phyloP scores from a whole-genome alignment of 2,329 filamentous ascomycete genomes.

The Rhynchosporium secalis region DNA sequence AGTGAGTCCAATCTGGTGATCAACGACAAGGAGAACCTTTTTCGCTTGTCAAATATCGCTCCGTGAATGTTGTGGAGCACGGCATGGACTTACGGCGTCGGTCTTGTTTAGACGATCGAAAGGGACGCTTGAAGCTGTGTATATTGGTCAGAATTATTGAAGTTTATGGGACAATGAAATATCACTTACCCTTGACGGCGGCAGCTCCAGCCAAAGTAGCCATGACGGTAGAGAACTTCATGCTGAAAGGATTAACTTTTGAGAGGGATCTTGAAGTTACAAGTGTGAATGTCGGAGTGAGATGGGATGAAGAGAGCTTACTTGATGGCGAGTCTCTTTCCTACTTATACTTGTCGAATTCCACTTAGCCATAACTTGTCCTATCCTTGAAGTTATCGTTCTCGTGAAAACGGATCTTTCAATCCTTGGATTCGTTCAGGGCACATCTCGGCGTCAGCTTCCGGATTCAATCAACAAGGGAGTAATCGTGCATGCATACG shows the following conservation, averaged over 20 bases:
- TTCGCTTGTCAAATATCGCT: background rate
- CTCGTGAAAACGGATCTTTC: constrained; percentile 2
- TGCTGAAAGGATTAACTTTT: constrained; percentile 22
- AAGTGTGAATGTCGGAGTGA: constrained; percentile 9
- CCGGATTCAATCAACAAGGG: background rate
- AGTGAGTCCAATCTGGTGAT: constrained; percentile 61
- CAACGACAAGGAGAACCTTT: constrained; percentile 57
- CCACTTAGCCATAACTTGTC: background rate
- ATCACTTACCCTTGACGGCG: constrained; percentile 19
- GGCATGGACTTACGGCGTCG: constrained; percentile 34
- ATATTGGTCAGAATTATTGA: background rate
- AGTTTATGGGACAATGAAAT: background rate
- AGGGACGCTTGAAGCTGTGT: constrained; percentile 26
- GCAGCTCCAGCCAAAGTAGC: constrained; percentile 26
- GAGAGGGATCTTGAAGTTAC: constrained; percentile 11
- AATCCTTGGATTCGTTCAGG: background rate
- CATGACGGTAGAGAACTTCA: constrained; percentile 34
- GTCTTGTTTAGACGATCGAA: constrained; percentile 42
- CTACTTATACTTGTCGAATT: constrained; percentile 12
- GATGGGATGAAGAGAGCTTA: constrained; percentile 7
- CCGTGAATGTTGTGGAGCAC: background rate
- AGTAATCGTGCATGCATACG: constrained; percentile 17
- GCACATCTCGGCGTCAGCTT: background rate
- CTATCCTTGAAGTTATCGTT: background rate
- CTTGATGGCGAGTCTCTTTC: background rate